phyloP scores from a whole-genome alignment of 225 moss, liverwort and hornwort species.

The Physcomitrium patens region DNA sequence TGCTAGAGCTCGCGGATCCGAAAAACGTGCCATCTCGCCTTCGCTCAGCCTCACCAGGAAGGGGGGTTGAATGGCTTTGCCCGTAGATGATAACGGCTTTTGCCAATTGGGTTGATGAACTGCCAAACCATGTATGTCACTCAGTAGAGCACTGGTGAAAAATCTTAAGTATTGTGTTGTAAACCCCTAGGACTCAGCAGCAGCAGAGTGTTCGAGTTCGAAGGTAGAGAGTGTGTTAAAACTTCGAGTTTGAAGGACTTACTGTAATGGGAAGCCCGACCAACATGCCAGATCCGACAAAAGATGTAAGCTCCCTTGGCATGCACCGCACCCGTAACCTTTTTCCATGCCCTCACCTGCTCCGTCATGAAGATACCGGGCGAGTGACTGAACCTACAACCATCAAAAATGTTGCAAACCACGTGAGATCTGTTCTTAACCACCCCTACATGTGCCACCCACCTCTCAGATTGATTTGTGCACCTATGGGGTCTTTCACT shows the following conservation, averaged over 20 bases:
- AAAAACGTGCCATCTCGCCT: constrained; percentile 27
- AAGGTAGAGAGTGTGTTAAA: neutral
- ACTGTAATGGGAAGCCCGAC: constrained; percentile 58
- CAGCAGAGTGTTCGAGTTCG: too few relatives aligned
- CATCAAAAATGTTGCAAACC: neutral
- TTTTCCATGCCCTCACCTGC: constrained; percentile 68
- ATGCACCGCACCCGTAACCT: constrained; percentile 69
- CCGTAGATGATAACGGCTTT: constrained; percentile 56
- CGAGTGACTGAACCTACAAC: constrained; percentile 46
- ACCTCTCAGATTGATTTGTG: too few relatives aligned
- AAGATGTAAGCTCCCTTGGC: constrained; percentile 62
- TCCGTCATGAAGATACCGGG: constrained; percentile 64
- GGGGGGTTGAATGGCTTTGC: constrained; percentile 39
- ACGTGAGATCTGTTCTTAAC: too few relatives aligned
- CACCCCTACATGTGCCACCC: too few relatives aligned
- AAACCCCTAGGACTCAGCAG: too few relatives aligned
- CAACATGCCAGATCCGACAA: constrained; percentile 78
- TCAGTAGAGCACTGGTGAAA: too few relatives aligned
- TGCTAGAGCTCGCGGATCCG: constrained; percentile 39
- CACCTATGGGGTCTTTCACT: too few relatives aligned
- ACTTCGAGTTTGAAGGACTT: neutral
- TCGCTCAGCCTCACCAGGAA: constrained; percentile 35
- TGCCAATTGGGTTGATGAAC: constrained; percentile 66
- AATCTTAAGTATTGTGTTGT: too few relatives aligned
- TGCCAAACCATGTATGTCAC: neutral